Percentiles rank a stretch among this genome's conserved stretches.
Conservation (phyloP, 768 basidiomycete species). For the Leccinum aurantiacum region DNA sequence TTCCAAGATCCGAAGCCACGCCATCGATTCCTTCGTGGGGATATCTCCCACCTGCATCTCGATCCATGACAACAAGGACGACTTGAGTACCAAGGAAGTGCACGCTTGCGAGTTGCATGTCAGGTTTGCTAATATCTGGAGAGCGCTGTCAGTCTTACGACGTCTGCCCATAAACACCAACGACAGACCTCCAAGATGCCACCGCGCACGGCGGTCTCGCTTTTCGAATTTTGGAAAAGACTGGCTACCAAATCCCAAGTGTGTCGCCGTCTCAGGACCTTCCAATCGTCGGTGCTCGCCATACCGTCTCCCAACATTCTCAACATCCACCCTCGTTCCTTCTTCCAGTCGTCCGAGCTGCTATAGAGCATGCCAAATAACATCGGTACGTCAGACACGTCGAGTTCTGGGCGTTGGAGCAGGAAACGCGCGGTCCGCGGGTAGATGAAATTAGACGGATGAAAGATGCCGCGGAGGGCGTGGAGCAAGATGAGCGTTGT, state of each 20-base stretch:
- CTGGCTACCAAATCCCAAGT: constrained; percentile 89
- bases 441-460: constrained; percentile 87
- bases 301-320: constrained; percentile 81
- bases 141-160: neutral
- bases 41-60: constrained; percentile 57
- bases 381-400: constrained; percentile 84
- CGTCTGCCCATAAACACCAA: neutral
- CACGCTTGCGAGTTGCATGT: constrained; percentile 69
- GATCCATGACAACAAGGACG: constrained; percentile 75
- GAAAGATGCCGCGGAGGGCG: constrained; percentile 77
- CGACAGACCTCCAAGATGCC: constrained; percentile 65
- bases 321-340: constrained; percentile 88
- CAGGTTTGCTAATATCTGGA: constrained; percentile 71
- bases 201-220: constrained; percentile 51
- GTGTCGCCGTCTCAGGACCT: constrained; percentile 72
- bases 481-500: constrained; percentile 82
- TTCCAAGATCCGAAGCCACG: constrained; percentile 66
- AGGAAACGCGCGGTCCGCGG: constrained; percentile 85
- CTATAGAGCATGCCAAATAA: constrained; percentile 87
- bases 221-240: constrained; percentile 65
- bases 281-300: constrained; percentile 76
- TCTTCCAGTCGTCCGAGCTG: constrained; percentile 74
- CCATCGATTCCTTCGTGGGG: constrained; percentile 42
- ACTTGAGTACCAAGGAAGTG: constrained; percentile 68
- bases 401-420: constrained; percentile 82